Evolutionary conservation across 164 flowering plant species (phyloP).

Genomic region (Annona cherimola): DNA sequence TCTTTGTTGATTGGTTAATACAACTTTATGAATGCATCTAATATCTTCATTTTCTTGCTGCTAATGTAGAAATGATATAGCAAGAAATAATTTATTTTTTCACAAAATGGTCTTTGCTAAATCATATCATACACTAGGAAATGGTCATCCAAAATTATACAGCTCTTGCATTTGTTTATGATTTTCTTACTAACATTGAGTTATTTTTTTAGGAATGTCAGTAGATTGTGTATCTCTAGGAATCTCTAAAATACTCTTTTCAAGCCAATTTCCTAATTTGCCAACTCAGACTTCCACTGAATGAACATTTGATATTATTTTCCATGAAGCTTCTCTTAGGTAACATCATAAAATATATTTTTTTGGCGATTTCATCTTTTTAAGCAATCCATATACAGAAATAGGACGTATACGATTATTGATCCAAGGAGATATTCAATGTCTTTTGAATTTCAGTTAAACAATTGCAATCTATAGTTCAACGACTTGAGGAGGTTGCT

Average conservation of each 20-base stretch:
- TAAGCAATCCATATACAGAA: too few relatives aligned
- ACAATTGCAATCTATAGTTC: not conserved
- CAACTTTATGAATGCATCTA: too few relatives aligned
- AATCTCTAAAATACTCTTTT: conserved; percentile 61
- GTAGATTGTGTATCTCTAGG: conserved; percentile 89
- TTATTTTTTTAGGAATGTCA: conserved; percentile 65
- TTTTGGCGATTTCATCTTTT: too few relatives aligned
- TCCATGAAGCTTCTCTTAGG: not conserved
- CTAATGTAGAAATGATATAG: not conserved
- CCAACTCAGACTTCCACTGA: conserved; percentile 23
- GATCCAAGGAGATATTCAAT: too few relatives aligned
- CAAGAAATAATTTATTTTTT: not conserved
- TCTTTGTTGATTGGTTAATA: too few relatives aligned
- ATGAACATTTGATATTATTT: not conserved
- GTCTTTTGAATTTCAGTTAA: too few relatives aligned
- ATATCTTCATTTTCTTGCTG: not conserved
- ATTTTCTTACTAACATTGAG: not conserved
- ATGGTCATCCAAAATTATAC: not conserved
- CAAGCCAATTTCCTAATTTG: conserved; percentile 58
- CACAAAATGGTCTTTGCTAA: too few relatives aligned
- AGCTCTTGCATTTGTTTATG: not conserved
- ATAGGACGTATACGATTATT: too few relatives aligned
- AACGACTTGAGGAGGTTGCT: not conserved
- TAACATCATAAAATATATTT: too few relatives aligned
- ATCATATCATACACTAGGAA: not conserved